Conservation (phyloP, 176 grass and related monocot genomes). For the Eragrostis curvula region DNA sequence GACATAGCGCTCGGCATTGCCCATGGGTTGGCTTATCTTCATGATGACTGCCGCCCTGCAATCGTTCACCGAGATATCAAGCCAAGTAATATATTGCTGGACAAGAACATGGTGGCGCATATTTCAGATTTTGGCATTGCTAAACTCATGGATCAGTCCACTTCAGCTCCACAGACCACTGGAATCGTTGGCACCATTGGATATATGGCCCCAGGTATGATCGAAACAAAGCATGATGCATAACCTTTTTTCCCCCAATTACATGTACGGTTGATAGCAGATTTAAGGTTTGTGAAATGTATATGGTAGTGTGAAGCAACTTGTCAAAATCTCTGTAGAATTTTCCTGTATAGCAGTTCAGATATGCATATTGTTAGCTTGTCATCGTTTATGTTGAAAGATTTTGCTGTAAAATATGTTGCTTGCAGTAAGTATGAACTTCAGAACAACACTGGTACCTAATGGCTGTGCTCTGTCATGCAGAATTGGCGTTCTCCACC, state of each 20-base stretch:
- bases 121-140: conserved; percentile 92
- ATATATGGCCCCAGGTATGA: neutral
- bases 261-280: neutral
- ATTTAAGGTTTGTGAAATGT: too few relatives aligned
- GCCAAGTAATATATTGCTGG: conserved; percentile 85
- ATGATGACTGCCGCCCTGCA: conserved; percentile 65
- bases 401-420: neutral
- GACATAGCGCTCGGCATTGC: conserved; percentile 72
- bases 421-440: neutral
- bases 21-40: conserved; percentile 72
- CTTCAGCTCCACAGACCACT: neutral
- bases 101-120: conserved; percentile 69
- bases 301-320: neutral
- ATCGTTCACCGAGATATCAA: conserved; percentile 88
- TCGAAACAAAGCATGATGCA: neutral
- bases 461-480: neutral
- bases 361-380: neutral
- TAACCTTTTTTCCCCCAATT: neutral
- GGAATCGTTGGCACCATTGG: neutral
- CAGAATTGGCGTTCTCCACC: conserved; percentile 77
- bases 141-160: neutral
- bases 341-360: too few relatives aligned
- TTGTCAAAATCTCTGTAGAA: conserved; percentile 8
- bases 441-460: neutral
- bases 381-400: neutral